phyloP scores from a whole-genome alignment of 169 alveolate species.

The Cryptosporidium parvum region DNA sequence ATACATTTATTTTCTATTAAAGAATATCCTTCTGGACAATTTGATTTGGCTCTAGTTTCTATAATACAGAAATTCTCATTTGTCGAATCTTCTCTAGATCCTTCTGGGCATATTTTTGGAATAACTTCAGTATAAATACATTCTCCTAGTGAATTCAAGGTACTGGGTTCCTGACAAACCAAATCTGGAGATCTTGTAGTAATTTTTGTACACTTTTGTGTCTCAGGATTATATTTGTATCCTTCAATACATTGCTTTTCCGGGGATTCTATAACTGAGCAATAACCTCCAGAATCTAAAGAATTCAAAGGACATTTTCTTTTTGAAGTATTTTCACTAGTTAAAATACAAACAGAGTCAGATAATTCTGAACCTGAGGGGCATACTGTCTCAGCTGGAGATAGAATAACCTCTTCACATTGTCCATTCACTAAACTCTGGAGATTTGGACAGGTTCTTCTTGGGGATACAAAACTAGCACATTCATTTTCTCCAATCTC shows the following conservation, averaged over 20 bases:
- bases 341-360: slow-evolving; percentile 30
- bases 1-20: slow-evolving; percentile 11
- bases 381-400: slow-evolving; percentile 13
- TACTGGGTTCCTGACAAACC: slow-evolving; percentile 37
- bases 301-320: slow-evolving; percentile 58
- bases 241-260: slow-evolving; percentile 67
- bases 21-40: slow-evolving; percentile 62
- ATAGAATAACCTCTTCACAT: slow-evolving; percentile 29
- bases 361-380: slow-evolving; percentile 28
- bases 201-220: slow-evolving; percentile 33
- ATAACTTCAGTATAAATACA: slow-evolving; percentile 14
- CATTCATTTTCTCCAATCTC: slow-evolving; percentile 58
- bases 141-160: background rate
- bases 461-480: slow-evolving; percentile 46
- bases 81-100: slow-evolving; percentile 18
- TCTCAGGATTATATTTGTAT: slow-evolving; percentile 7
- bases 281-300: slow-evolving; percentile 54
- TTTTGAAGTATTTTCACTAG: background rate
- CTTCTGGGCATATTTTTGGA: slow-evolving; percentile 51
- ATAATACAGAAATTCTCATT: slow-evolving; percentile 48
- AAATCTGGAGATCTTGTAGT: slow-evolving; percentile 48
- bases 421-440: slow-evolving; percentile 20
- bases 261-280: slow-evolving; percentile 50
- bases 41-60: slow-evolving; percentile 12
- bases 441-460: slow-evolving; percentile 40